Base-by-base conservation (phyloP, 495 filamentous ascomycete species). In the Evernia prunastri region DNA sequence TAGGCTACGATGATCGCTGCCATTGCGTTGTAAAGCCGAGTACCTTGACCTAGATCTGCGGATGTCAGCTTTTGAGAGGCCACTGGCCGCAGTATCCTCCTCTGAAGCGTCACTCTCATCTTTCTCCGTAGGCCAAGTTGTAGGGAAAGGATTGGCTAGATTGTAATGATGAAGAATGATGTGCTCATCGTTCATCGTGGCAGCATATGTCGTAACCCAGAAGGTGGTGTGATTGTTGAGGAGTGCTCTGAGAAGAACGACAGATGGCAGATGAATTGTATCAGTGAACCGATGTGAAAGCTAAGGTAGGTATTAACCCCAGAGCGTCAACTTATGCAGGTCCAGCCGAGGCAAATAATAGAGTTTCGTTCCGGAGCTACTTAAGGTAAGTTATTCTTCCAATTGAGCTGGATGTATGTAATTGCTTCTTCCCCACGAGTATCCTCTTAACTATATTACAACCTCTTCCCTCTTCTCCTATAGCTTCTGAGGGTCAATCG, bases 81-180 rank as follows among this genome's bases (percentile, higher is more conserved):
- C 76, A 59, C 78, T 76, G 68, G 81, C 74, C 5, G 72, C 66
- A 11, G 77, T 78, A 53, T 87, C 86, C 63, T 87, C 86, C 45
- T 90, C 89, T 0, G 84, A 86, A 27, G 77, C 78, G 74, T 92
- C 88, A 68, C 81, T 84, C 42, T 86, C 79, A 67, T 92, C 86
- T 69, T 92, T 87, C 69, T 92, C 88, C 25, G 84, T 79, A 0
- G 95, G 92, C 92, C 92, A 97, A 75, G 87, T 79, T n/a, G 84
- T 80, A 20, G 92, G 95, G 71, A 84, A 93, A 40, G 89, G 82
- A 23, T 84, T 88, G 9, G 86, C 80, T 33, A 98, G 82, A 71
- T 92, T 89, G 78, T 97, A 98, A 77, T 96, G 88, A 61, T 89
- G 91, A 56, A 92, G 85, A 51, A 98, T 84, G 20, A 84, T 87